Base-by-base conservation (phyloP, 129 eudicot genomes). In the Dittrichia graveolens region DNA sequence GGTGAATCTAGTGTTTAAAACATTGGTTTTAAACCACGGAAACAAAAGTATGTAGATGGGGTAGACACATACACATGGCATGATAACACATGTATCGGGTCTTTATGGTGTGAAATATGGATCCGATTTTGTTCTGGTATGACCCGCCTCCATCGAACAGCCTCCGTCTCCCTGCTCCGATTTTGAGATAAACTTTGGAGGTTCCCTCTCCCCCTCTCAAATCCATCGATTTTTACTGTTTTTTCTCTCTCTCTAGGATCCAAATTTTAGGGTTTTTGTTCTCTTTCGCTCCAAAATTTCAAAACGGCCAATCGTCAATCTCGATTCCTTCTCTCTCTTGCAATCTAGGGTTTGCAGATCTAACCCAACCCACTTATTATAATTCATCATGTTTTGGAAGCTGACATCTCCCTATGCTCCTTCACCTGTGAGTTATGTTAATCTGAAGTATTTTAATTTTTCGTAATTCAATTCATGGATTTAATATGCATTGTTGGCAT, bases 371-470 rank as follows among this genome's bases (percentile, higher is more conserved):
- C 31, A 24, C 31, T 24, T 24, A 24, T 72, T 41, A 2, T 37
- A 60, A 44, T 45, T 58, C 78, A 72, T 24, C 50, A 90, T 90
- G 96, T 90, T 90, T 55, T 90, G 96, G 96, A 87, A 86, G 76
- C 93, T 89, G 54, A 69, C 88, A 14, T 53, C 88, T 34, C 77
- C 86, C 9, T 84, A 92, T 19, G 78, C 96, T 72, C 69, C 90
- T 66, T 90, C 96, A 31, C 93, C 93, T 46, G 96, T 90, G 72
- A 75, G 85, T 43, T 41, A 31, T 40, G n/a, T 54, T 42, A 18
- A 31, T 55, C 61, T 53, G 12, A 9, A 5, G 45, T 11, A 1
- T 44, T 64, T 57, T n/a, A 18, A 18, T 18, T 40, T 40, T 50
- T 11, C 38, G 7, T 5, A 15, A 52, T 52, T 37, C 34, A 41